Conservation (phyloP, 208 protist genomes). For the Leishmania major region DNA sequence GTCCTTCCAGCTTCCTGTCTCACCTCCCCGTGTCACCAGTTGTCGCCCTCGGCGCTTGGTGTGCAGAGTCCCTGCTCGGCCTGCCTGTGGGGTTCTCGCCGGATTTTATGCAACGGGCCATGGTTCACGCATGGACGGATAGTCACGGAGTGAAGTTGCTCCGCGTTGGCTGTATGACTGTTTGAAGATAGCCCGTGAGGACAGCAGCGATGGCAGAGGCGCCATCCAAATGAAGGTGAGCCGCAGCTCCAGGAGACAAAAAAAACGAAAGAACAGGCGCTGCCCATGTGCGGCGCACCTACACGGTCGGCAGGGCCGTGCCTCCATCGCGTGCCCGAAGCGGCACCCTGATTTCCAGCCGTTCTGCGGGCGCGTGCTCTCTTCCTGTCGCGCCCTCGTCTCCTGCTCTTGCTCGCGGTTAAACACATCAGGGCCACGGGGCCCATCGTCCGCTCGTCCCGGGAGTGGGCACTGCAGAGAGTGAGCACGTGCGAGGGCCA, state of each 20-base stretch:
- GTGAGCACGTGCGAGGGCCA: too few species aligned
- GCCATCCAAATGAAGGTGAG: not conserved
- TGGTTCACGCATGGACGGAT: not conserved
- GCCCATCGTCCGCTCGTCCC: too few species aligned
- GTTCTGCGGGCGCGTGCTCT: not conserved
- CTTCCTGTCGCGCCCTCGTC: too few species aligned
- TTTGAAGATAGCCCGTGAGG: not conserved
- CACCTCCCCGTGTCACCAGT: not conserved
- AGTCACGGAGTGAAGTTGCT: not conserved
- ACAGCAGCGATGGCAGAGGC: not conserved
- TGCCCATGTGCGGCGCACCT: not conserved
- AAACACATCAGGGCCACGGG: too few species aligned
- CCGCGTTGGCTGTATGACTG: not conserved
- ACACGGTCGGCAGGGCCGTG: not conserved
- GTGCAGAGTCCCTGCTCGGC: not conserved
- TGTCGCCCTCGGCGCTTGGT: not conserved
- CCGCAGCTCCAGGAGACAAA: not conserved
- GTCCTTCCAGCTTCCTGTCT: not conserved
- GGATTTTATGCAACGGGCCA: not conserved
- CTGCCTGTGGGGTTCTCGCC: not conserved
- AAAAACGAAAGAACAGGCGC: not conserved
- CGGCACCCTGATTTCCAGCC: not conserved
- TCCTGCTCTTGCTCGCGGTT: too few species aligned
- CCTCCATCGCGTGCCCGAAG: not conserved
- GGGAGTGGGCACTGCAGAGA: too few species aligned